These are phyloP conservation scores for Botryosphaeria dothidea DNA, from an alignment of 2,329 filamentous ascomycete genomes.

Conservation along the genomic window DNA sequence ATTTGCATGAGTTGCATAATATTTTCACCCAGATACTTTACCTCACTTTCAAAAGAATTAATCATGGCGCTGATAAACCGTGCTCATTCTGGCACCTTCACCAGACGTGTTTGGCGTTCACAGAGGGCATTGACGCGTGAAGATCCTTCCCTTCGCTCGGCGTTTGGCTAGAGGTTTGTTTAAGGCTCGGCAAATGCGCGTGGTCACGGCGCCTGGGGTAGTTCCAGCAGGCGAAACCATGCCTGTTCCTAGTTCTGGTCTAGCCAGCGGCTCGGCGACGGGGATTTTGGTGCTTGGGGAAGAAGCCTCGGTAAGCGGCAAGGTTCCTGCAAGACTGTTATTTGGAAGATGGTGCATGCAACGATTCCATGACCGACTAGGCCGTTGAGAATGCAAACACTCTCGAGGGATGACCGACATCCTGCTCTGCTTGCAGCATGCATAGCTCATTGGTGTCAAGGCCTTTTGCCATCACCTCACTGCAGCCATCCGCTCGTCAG, in stretches of 20 bases:
- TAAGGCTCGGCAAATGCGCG: neutral
- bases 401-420: neutral
- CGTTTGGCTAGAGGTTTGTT: neutral
- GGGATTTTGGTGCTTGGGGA: no score
- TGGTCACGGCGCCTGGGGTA: neutral
- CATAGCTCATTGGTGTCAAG: neutral
- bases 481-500: neutral
- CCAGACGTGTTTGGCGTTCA: neutral
- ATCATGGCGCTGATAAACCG: no score
- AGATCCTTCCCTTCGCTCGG: neutral
- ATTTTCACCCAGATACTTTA: no score
- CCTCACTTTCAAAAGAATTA: no score
- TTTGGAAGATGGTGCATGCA: neutral
- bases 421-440: neutral
- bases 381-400: neutral
- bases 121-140: neutral
- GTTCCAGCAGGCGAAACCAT: neutral
- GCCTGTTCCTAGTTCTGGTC: neutral
- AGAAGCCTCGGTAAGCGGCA: conserved; percentile 3
- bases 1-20: neutral
- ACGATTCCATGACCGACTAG: neutral
- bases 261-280: neutral
- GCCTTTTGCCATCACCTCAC: neutral
- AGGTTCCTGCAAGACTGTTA: neutral
- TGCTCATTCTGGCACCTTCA: no score